Evolutionary conservation across 345 rosid species (phyloP).

Genomic region (Nasturtium officinale): DNA sequence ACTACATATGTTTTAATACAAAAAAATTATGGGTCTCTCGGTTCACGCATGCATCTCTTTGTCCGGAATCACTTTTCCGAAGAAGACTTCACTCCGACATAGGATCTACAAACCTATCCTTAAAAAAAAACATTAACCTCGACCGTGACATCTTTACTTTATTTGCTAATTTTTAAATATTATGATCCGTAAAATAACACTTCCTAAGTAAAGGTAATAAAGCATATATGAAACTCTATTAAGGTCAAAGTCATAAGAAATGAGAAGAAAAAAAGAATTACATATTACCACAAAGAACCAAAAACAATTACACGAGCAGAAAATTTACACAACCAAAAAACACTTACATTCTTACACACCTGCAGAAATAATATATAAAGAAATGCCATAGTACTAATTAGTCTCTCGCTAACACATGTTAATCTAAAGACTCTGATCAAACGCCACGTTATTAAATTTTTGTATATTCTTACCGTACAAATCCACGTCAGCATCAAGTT

Average conservation of each 20-base stretch:
- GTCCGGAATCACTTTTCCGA: conserved; percentile 35
- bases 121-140: background rate
- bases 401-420: conserved; percentile 23
- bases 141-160: conserved; percentile 24
- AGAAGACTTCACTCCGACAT: conserved; percentile 21
- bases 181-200: background rate
- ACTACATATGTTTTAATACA: background rate
- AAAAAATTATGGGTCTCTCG: conserved; percentile 1
- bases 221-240: background rate
- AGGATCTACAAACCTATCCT: conserved; percentile 19
- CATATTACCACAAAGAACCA: conserved; percentile 6
- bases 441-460: conserved; percentile 30
- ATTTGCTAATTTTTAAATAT: background rate
- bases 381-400: background rate
- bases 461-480: conserved; percentile 38
- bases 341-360: conserved; percentile 25
- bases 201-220: background rate
- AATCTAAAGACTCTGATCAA: conserved; percentile 37
- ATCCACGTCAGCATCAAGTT: conserved; percentile 28
- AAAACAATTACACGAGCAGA: conserved; percentile 5
- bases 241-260: conserved; percentile 19
- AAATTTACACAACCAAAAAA: conserved; percentile 32
- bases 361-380: conserved; percentile 16
- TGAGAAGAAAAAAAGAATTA: background rate
- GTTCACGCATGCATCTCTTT: conserved; percentile 33